Conservation (phyloP, 345 rosid genomes). For the Boechera stricta region DNA sequence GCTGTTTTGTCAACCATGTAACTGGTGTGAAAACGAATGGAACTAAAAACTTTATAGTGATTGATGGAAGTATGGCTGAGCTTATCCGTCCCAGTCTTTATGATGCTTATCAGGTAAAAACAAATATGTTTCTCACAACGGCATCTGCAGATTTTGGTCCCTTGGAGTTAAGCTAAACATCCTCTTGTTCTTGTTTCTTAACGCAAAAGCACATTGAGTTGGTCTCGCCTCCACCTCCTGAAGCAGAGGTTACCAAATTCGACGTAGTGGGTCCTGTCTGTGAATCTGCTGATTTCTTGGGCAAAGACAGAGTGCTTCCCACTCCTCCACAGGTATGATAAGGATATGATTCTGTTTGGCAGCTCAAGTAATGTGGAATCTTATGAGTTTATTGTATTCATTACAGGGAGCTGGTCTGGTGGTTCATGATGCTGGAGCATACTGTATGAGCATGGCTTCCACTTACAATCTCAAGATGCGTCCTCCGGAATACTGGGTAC, state of each 20-base stretch:
- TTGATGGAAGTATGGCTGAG: conserved; percentile 99
- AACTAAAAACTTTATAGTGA: conserved; percentile 86
- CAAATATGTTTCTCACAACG: conserved; percentile 1
- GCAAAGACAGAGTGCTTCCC: conserved; percentile 92
- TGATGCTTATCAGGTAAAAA: conserved; percentile 91
- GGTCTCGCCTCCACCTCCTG: conserved; percentile 75
- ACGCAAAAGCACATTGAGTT: conserved; percentile 85
- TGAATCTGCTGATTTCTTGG: conserved; percentile 98
- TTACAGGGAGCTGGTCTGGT: conserved; percentile 90
- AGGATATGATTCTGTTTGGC: conserved; percentile 1
- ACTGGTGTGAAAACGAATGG: conserved; percentile 98
- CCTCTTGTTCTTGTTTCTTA: conserved; percentile 33
- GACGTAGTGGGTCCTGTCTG: conserved; percentile 99
- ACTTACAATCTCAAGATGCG: conserved; percentile 99
- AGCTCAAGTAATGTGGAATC: conserved; percentile 11
- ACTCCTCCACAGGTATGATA: conserved; percentile 74
- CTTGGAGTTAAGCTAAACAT: conserved; percentile 26
- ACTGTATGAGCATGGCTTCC: conserved; percentile 99
- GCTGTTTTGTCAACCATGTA: conserved; percentile 90
- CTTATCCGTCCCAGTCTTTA: conserved; percentile 98
- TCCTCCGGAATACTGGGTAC: conserved; percentile 99
- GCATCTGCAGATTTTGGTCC: conserved; percentile 4
- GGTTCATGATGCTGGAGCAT: conserved; percentile 98
- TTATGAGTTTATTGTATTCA: conserved; percentile 34
- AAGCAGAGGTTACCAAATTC: conserved; percentile 67